Evolutionary conservation across 345 rosid genomes (phyloP).

Genomic region (Gossypium australe): DNA sequence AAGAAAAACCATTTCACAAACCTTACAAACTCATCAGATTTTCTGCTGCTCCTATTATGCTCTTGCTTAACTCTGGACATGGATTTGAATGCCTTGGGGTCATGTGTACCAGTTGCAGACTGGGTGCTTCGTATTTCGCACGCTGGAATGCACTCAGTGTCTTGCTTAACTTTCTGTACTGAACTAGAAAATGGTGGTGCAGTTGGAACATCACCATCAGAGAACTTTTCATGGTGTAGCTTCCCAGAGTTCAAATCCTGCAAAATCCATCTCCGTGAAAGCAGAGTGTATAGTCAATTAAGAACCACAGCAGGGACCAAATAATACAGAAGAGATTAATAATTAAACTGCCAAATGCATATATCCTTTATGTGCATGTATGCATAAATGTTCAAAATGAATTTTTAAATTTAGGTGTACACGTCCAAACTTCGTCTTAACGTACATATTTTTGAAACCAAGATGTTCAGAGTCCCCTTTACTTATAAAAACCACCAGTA

Average conservation of each 20-base stretch:
- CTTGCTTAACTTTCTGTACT: slow-evolving; percentile 45
- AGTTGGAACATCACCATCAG: slow-evolving; percentile 62
- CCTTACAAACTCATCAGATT: slow-evolving; percentile 52
- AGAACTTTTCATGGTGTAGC: slow-evolving; percentile 26
- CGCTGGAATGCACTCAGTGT: slow-evolving; percentile 21
- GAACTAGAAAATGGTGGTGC: slow-evolving; percentile 79
- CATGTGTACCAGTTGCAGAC: slow-evolving; percentile 12
- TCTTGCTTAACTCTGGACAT: slow-evolving; percentile 28
- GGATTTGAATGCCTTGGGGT: slow-evolving; percentile 24
- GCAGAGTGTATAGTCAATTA: not conserved
- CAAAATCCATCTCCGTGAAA: not conserved
- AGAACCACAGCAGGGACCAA: not conserved
- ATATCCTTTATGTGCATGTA: not conserved
- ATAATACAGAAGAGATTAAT: not conserved
- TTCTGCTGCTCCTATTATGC: slow-evolving; percentile 36
- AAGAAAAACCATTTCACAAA: slow-evolving; percentile 21
- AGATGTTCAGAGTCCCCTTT: not conserved
- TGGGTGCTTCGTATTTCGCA: slow-evolving; percentile 19
- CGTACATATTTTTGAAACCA: not conserved
- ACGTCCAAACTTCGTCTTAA: not conserved
- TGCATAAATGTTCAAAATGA: not conserved
- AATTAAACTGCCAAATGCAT: not conserved
- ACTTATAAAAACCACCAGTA: not conserved
- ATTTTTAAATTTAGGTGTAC: not conserved
- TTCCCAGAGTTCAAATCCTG: slow-evolving; percentile 43